Base-by-base conservation (phyloP, 345 rosid genomes). In the Raphanus raphanistrum region DNA sequence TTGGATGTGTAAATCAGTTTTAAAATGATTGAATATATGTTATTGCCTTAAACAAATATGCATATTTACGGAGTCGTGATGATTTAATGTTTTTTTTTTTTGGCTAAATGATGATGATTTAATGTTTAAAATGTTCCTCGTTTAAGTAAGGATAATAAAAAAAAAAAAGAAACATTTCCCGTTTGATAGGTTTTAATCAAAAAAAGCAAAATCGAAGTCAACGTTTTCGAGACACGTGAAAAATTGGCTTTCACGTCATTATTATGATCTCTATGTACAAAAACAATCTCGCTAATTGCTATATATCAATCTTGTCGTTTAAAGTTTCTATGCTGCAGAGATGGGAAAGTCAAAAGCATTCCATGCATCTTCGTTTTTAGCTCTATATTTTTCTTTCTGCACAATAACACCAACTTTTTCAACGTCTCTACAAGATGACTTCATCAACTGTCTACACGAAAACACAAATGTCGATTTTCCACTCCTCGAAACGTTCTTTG, bases 391-490 rank as follows among this genome's bases (percentile, higher is more conserved):
- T 60, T 60, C 36, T 60, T 11, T 60, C 17, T 6, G 27, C 64
- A 28, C 36, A 12, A 3, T 35, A 31, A 64, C 73, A 54, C 63
- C 70, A 61, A 41, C 63, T 55, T 63, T 75, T 33, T 38, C 68
- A 45, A 33, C 76, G 6, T 13, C 27, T 6, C 31, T 74, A 27
- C 84, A 83, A 67, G 83, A 86, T 25, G 68, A 50, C 3, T 86
- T 88, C 69, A 62, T 81, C 21, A 73, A 29, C 9, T 88, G 91
- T 68, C 81, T 88, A 36, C 32, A 65, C 2, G 11, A 7, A 27
- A 75, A 84, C 41, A 75, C 89, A 9, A 73, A 73, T 55, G 25
- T 74, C 5, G 79, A 85, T 52, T 35, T 68, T 54, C 61, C 86
- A 16, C 28, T 79, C 4, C 29, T 70, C 1, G 3, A 45, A 0